Evolutionary conservation across 2,329 filamentous ascomycete species (phyloP).

Genomic region (Mycocentrospora acerina): DNA sequence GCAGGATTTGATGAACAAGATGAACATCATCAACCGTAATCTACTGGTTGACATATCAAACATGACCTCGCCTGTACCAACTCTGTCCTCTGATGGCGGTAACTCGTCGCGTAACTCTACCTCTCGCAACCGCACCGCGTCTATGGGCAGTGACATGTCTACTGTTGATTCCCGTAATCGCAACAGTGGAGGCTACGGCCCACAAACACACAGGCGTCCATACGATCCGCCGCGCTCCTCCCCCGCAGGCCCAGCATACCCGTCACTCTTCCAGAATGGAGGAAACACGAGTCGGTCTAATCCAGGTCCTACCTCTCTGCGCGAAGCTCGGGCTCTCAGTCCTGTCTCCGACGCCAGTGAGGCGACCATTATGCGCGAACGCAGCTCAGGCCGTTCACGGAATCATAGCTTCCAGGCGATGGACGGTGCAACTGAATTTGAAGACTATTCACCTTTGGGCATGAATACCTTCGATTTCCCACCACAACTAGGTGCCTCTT

Average conservation of each 20-base stretch:
- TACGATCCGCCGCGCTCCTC: slow-evolving; percentile 34
- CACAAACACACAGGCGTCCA: slow-evolving; percentile 24
- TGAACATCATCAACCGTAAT: slow-evolving; percentile 75
- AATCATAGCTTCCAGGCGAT: slow-evolving; percentile 25
- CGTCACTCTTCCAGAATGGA: slow-evolving; percentile 20
- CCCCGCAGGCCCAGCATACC: slow-evolving; percentile 25
- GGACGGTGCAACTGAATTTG: slow-evolving; percentile 31
- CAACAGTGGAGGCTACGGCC: slow-evolving; percentile 64
- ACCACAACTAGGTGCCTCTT: slow-evolving; percentile 30
- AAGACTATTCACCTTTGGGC: slow-evolving; percentile 17
- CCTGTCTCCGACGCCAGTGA: slow-evolving; percentile 34
- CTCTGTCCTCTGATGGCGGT: slow-evolving; percentile 43
- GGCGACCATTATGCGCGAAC: slow-evolving; percentile 24
- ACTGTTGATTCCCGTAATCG: slow-evolving; percentile 48
- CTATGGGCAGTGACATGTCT: slow-evolving; percentile 42
- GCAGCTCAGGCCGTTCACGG: slow-evolving; percentile 21
- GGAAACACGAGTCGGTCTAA: slow-evolving; percentile 16
- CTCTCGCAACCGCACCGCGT: slow-evolving; percentile 45
- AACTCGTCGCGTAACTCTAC: slow-evolving; percentile 45
- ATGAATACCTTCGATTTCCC: slow-evolving; percentile 24
- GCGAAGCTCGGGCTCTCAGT: slow-evolving; percentile 27
- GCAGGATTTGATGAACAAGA: slow-evolving; percentile 66
- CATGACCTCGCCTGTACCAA: slow-evolving; percentile 57
- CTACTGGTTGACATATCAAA: slow-evolving; percentile 61
- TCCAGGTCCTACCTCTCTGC: slow-evolving; percentile 18